Conservation (phyloP, 2,329 filamentous ascomycete genomes). For the Exophiala sp. region DNA sequence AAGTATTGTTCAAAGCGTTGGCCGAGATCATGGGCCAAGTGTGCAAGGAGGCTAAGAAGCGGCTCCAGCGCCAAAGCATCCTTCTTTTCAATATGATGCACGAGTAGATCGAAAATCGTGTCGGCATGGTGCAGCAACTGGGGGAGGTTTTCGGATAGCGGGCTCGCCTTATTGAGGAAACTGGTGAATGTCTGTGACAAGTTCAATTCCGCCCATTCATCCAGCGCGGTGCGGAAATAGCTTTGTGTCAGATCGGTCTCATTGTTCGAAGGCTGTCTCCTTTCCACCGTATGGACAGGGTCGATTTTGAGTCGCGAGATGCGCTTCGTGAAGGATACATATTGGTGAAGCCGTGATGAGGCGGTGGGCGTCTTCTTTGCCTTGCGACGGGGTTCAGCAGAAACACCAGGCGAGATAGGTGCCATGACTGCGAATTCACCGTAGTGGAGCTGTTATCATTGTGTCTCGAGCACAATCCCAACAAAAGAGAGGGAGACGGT, state of each 20-base stretch:
- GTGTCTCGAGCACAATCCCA: neutral
- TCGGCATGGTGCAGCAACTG: conserved; percentile 89
- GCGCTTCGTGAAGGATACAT: conserved; percentile 84
- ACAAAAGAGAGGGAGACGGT: neutral
- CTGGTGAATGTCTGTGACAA: conserved; percentile 71
- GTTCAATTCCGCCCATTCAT: conserved; percentile 89
- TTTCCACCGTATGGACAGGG: conserved; percentile 80
- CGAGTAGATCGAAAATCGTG: conserved; percentile 71
- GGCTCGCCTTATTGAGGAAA: conserved; percentile 68
- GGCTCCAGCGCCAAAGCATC: conserved; percentile 80
- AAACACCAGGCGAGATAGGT: neutral
- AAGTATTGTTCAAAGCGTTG: conserved; percentile 85
- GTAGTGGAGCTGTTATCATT: neutral
- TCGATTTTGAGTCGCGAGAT: conserved; percentile 90
- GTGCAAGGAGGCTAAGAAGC: conserved; percentile 77
- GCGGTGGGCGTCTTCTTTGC: conserved; percentile 58
- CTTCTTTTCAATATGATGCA: conserved; percentile 67
- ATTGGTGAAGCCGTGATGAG: conserved; percentile 78
- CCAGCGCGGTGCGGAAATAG: conserved; percentile 74
- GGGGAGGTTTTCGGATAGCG: conserved; percentile 80
- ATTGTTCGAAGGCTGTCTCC: conserved; percentile 62
- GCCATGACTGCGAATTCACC: conserved; percentile 3
- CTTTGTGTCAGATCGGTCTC: conserved; percentile 66
- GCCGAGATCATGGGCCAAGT: conserved; percentile 91
- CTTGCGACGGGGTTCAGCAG: conserved; percentile 49